Percentiles rank a stretch among this genome's conserved stretches.
Conservation (phyloP, 345 rosid species). For the Citrus medica region DNA sequence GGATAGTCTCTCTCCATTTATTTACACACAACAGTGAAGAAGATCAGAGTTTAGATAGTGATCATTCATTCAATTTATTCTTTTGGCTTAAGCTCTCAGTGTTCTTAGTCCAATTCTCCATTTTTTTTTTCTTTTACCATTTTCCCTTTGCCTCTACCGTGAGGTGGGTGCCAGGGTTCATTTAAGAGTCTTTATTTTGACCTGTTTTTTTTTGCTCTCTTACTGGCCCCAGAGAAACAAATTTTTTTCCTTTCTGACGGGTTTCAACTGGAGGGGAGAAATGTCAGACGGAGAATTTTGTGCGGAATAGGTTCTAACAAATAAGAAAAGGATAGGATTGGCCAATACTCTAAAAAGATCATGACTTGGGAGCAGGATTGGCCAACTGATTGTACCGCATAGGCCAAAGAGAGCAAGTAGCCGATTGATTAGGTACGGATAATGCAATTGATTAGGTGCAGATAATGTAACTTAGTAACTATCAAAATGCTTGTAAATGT, state of each 20-base stretch:
- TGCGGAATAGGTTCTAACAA: neutral
- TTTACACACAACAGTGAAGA: conserved; percentile 26
- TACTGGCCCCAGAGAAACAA: neutral
- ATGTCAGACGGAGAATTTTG: neutral
- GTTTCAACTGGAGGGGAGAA: neutral
- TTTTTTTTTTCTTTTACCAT: neutral
- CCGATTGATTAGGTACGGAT: no score
- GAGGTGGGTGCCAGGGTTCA: neutral
- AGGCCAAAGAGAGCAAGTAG: no score
- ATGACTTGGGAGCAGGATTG: no score
- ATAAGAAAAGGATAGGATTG: neutral
- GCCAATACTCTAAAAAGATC: no score
- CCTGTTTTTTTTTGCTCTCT: neutral
- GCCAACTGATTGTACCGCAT: no score
- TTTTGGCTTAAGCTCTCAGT: conserved; percentile 10
- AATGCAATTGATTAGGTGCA: no score
- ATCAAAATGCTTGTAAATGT: no score
- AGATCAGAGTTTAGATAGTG: neutral
- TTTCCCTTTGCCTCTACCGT: neutral
- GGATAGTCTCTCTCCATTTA: conserved; percentile 49
- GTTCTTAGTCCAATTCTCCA: conserved; percentile 8
- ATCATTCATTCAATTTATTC: conserved; percentile 46
- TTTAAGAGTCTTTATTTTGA: neutral
- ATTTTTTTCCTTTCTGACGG: neutral
- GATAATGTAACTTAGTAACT: no score